Conservation (phyloP, 176 grass and related monocot genomes). For the Lolium multiflorum region DNA sequence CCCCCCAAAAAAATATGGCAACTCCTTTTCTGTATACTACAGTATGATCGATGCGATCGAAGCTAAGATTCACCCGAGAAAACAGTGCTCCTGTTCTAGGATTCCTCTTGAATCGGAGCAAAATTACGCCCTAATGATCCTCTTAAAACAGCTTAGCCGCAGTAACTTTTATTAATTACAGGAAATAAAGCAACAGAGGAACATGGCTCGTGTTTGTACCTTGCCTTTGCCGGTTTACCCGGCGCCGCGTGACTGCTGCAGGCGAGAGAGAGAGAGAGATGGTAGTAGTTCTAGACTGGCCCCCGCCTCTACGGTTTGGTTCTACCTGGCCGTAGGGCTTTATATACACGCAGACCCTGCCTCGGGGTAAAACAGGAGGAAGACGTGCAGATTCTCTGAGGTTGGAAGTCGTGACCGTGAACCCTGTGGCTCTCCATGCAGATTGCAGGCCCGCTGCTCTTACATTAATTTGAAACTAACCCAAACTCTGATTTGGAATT, state of each 20-base stretch:
- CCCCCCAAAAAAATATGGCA: background rate
- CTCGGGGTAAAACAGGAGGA: background rate
- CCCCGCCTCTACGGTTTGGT: conserved; percentile 10
- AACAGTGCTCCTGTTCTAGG: background rate
- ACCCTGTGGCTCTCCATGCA: background rate
- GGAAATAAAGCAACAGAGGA: conserved; percentile 14
- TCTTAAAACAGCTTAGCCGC: background rate
- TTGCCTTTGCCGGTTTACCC: conserved; percentile 20
- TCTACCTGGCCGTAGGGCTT: conserved; percentile 26
- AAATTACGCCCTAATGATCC: conserved; percentile 28
- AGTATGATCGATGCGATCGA: conserved; percentile 34
- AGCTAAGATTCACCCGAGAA: conserved; percentile 16
- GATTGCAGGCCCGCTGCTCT: background rate
- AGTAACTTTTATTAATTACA: background rate
- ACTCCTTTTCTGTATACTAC: background rate
- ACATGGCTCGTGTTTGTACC: conserved; percentile 33
- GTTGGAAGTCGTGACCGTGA: background rate
- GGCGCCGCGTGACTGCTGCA: conserved; percentile 1
- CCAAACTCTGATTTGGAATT: too few relatives aligned
- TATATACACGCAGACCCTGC: background rate
- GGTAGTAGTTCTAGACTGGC: background rate
- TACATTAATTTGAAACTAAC: background rate
- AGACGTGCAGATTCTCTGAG: background rate
- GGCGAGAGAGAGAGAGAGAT: background rate
- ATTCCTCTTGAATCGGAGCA: background rate